Evolutionary conservation across 208 protist species (phyloP).

Genomic region (Leishmania amazonensis): DNA sequence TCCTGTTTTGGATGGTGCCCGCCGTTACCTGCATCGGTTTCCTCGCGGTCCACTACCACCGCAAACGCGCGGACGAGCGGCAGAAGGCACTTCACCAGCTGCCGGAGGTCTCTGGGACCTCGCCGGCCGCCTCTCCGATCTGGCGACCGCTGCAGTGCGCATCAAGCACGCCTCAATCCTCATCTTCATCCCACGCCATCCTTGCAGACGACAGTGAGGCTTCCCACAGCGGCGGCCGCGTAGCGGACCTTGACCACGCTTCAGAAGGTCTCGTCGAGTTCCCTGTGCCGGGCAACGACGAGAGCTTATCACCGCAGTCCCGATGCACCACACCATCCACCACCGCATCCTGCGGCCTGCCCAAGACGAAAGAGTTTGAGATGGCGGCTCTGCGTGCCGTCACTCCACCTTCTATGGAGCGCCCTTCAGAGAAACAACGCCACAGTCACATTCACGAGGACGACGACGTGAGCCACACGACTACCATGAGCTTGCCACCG

Average conservation of each 20-base stretch:
- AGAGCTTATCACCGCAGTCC: background rate
- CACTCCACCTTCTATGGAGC: background rate
- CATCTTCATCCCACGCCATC: background rate
- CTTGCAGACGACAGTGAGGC: background rate
- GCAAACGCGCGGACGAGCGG: constrained; percentile 31
- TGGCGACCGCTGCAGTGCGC: background rate
- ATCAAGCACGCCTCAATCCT: background rate
- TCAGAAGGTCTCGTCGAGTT: background rate
- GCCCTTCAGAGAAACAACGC: background rate
- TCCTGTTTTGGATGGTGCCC: constrained; percentile 39
- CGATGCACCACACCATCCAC: background rate
- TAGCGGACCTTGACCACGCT: background rate
- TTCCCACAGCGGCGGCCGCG: background rate
- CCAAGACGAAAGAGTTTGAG: background rate
- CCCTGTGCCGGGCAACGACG: background rate
- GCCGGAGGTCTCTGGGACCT: background rate
- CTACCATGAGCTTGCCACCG: too few relatives aligned
- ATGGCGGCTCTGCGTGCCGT: background rate
- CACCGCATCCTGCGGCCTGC: background rate
- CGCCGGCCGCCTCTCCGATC: background rate
- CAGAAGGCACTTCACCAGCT: constrained; percentile 9
- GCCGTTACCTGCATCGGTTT: constrained; percentile 29
- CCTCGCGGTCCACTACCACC: constrained; percentile 38
- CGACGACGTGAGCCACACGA: background rate
- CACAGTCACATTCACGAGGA: background rate